Conservation (phyloP, 2,329 filamentous ascomycete species). For the Pseudogymnoascus sp. region DNA sequence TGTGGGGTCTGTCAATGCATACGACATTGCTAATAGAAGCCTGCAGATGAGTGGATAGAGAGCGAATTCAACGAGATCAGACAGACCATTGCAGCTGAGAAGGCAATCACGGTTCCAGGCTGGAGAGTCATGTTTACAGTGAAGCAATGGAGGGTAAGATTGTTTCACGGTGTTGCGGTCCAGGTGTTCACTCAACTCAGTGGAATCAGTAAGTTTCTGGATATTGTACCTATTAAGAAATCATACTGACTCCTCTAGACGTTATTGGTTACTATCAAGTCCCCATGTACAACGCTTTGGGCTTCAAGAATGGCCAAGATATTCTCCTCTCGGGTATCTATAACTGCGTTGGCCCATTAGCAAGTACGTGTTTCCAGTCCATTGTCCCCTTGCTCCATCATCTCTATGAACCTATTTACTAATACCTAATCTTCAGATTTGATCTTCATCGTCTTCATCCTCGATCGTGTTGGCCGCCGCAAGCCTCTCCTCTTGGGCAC, state of each 20-base stretch:
- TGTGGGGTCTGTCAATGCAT: neutral
- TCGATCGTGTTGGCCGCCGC: slow-evolving; percentile 44
- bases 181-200: slow-evolving; percentile 59
- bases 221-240: neutral
- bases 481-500: slow-evolving; percentile 46
- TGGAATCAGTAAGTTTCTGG: slow-evolving; percentile 38
- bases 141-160: slow-evolving; percentile 50
- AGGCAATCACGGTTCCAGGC: slow-evolving; percentile 41
- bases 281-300: slow-evolving; percentile 48
- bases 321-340: slow-evolving; percentile 52
- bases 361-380: slow-evolving; percentile 25
- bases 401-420: slow-evolving; percentile 4
- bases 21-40: neutral
- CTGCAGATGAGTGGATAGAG: slow-evolving; percentile 47
- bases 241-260: slow-evolving; percentile 27
- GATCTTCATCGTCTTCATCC: slow-evolving; percentile 50
- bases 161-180: slow-evolving; percentile 51
- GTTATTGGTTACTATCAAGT: slow-evolving; percentile 56
- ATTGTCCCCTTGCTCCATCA: neutral
- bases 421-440: slow-evolving; percentile 32
- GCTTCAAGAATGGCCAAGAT: slow-evolving; percentile 44
- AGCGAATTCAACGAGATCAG: slow-evolving; percentile 52
- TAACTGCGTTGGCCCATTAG: slow-evolving; percentile 48
- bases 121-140: slow-evolving; percentile 51
- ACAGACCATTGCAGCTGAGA: slow-evolving; percentile 52